These are phyloP conservation scores for Blepharisma stoltei DNA, from an alignment of 73 alveolate species.

Conservation along the genomic window DNA sequence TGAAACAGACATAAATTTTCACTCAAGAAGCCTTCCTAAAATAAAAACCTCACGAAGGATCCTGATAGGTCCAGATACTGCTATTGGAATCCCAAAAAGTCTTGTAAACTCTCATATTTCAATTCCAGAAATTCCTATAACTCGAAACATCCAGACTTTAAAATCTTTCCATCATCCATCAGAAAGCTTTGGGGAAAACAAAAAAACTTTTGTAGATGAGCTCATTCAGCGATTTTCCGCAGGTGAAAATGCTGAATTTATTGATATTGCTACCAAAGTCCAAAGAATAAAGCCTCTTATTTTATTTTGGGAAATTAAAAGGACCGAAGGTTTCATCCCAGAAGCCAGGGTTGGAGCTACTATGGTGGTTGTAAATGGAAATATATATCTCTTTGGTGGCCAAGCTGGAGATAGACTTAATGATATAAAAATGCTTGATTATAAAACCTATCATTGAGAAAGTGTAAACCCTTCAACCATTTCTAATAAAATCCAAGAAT, in stretches of 20 bases:
- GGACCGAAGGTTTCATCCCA: conserved; percentile 9
- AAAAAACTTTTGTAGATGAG: neutral
- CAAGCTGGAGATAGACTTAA: neutral
- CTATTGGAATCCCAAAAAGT: too few relatives aligned
- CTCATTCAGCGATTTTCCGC: neutral
- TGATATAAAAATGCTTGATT: neutral
- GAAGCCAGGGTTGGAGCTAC: conserved; percentile 15
- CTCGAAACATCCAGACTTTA: too few relatives aligned
- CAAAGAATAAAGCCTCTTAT: neutral
- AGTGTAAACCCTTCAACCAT: neutral
- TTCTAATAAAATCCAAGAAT: neutral
- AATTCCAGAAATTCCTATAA: too few relatives aligned
- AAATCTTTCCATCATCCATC: too few relatives aligned
- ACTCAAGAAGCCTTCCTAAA: too few relatives aligned
- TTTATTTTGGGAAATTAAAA: neutral
- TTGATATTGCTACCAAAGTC: neutral
- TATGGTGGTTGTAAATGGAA: neutral
- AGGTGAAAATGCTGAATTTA: neutral
- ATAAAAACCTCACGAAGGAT: too few relatives aligned
- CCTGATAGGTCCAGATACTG: too few relatives aligned
- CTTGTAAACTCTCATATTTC: too few relatives aligned
- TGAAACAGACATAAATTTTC: too few relatives aligned
- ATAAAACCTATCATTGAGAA: neutral
- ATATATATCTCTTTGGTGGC: conserved; percentile 24
- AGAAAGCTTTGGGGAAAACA: too few relatives aligned